Evolutionary conservation across 2,329 filamentous ascomycete genomes (phyloP).

Genomic region (Cercospora berteroae): DNA sequence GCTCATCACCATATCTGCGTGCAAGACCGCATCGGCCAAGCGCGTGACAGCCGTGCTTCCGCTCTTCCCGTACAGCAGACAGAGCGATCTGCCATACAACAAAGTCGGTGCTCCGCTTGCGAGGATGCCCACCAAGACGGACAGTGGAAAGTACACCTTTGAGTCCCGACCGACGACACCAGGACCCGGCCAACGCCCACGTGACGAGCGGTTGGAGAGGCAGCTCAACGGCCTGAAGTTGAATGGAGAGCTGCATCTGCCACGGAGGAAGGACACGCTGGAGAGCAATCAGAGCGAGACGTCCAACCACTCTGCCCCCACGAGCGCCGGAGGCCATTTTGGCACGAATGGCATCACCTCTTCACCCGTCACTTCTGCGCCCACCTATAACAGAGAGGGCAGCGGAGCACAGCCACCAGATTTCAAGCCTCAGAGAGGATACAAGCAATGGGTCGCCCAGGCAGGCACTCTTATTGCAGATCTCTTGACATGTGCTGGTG

Average conservation of each 20-base stretch:
- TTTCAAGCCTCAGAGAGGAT: conserved; percentile 82
- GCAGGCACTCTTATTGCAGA: conserved; percentile 93
- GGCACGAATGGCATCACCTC: conserved; percentile 10
- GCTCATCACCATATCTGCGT: conserved; percentile 97
- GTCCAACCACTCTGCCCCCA: conserved; percentile 18
- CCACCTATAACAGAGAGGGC: conserved; percentile 38
- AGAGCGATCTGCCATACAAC: conserved; percentile 95
- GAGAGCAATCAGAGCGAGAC: conserved; percentile 35
- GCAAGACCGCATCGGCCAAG: conserved; percentile 89
- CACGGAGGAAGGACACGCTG: conserved; percentile 34
- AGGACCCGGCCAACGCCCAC: conserved; percentile 59
- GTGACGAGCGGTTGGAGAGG: conserved; percentile 57
- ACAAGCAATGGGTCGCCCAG: conserved; percentile 98
- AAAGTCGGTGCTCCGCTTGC: conserved; percentile 86
- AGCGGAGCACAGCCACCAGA: conserved; percentile 51
- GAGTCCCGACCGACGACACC: conserved; percentile 90
- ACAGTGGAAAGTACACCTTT: conserved; percentile 72
- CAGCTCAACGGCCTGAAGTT: conserved; percentile 68
- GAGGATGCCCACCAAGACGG: conserved; percentile 61
- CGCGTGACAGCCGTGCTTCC: conserved; percentile 91
- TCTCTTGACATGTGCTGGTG: conserved; percentile 88
- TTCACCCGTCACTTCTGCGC: conserved; percentile 13
- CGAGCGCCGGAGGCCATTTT: neutral
- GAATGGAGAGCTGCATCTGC: conserved; percentile 31
- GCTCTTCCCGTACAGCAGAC: conserved; percentile 93